These are phyloP conservation scores for Phytopythium litorale DNA, from an alignment of 352 stramenopile genomes.

Conservation along the genomic window DNA sequence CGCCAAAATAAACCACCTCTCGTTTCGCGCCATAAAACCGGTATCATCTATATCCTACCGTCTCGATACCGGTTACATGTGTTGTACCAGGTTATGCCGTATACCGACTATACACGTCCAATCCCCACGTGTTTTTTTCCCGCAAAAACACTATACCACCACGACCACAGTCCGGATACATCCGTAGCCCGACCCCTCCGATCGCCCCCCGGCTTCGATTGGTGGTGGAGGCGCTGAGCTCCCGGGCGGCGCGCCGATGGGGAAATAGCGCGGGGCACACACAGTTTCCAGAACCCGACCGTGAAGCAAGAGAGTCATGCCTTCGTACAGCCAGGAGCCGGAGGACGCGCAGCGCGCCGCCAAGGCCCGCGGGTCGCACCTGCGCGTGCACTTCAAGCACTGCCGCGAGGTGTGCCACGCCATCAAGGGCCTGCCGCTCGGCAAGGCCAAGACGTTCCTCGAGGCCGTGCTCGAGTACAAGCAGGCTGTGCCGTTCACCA, in stretches of 20 bases:
- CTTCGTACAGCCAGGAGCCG: constrained; percentile 89
- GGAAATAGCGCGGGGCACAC: not conserved
- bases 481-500: constrained; percentile 98
- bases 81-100: no score
- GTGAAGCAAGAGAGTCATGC: constrained; percentile 73
- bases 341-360: constrained; percentile 84
- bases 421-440: constrained; percentile 97
- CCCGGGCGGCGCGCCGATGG: not conserved
- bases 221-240: constrained; percentile 9
- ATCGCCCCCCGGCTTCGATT: constrained; percentile 3
- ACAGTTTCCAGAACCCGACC: constrained; percentile 80
- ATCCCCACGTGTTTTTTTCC: not conserved
- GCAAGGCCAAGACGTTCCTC: constrained; percentile 95
- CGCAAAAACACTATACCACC: not conserved
- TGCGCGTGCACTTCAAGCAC: constrained; percentile 99
- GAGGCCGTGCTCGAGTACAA: constrained; percentile 97
- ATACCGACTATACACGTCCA: no score
- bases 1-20: no score
- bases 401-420: constrained; percentile 97
- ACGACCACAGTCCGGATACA: not conserved
- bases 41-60: not conserved
- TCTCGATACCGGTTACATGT: no score
- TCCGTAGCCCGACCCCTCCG: not conserved
- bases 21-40: no score
- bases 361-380: constrained; percentile 96